phyloP scores from a whole-genome alignment of 2,329 filamentous ascomycete genomes.

The Tolypocladium amazonense region DNA sequence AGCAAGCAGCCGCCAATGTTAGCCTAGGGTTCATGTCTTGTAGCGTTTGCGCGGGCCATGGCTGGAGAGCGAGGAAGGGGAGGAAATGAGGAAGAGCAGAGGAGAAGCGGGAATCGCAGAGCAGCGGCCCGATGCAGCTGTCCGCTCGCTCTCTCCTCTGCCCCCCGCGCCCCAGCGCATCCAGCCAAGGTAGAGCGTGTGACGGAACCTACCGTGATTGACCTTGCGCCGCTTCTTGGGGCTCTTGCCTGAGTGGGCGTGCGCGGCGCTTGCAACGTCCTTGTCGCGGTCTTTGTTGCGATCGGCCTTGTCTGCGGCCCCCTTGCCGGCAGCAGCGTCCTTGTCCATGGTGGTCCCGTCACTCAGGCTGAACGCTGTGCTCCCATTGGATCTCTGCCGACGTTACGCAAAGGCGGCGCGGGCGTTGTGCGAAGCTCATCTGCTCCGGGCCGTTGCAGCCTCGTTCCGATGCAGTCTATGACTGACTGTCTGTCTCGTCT shows the following conservation, averaged over 20 bases:
- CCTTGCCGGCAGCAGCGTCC: conserved; percentile 15
- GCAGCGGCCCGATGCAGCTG: background rate
- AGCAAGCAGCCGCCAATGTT: background rate
- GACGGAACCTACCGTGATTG: conserved; percentile 62
- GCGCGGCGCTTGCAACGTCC: background rate
- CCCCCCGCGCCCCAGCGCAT: background rate
- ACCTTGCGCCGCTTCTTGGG: conserved; percentile 83
- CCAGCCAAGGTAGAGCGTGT: background rate
- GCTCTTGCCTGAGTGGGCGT: conserved; percentile 32
- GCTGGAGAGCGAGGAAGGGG: conserved; percentile 5
- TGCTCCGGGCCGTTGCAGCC: conserved; percentile 4
- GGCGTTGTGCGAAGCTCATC: background rate
- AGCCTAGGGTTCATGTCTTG: background rate
- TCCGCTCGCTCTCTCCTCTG: background rate
- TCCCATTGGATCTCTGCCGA: conserved; percentile 20
- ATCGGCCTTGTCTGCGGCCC: conserved; percentile 17
- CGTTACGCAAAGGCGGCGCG: conserved; percentile 5
- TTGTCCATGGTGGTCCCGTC: conserved; percentile 21
- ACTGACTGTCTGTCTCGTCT: background rate
- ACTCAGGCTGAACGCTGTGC: conserved; percentile 15
- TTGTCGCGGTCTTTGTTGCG: conserved; percentile 18
- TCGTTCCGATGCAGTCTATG: background rate
- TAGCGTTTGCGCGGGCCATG: background rate
- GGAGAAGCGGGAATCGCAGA: background rate
- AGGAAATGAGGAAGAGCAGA: conserved; percentile 4